Evolutionary conservation across 495 filamentous ascomycete genomes (phyloP).

Genomic region (Pseudevernia furfuracea): DNA sequence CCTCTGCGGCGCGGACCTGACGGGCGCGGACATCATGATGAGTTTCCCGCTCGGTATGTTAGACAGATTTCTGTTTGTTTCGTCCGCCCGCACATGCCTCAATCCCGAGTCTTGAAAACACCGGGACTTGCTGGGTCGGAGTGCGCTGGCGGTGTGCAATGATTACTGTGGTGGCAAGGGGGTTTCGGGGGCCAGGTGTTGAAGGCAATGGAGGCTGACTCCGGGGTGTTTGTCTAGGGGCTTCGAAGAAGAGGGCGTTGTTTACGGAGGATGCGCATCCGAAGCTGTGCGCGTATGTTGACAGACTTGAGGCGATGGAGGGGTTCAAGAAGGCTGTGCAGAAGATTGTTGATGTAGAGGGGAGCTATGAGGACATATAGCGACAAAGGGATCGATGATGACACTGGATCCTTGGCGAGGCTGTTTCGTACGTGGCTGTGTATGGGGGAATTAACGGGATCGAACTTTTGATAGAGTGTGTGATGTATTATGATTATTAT

Average conservation of each 20-base stretch:
- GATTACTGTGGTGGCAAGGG: no score
- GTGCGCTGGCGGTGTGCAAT: no score
- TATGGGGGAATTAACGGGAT: no score
- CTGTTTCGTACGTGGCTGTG: no score
- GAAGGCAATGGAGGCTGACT: no score
- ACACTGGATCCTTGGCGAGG: neutral
- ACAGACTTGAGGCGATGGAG: slow-evolving; percentile 51
- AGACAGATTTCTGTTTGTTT: no score
- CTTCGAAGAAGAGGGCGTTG: slow-evolving; percentile 36
- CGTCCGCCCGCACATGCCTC: no score
- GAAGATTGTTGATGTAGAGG: slow-evolving; percentile 56
- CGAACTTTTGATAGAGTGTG: no score
- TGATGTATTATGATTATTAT: no score
- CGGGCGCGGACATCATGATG: slow-evolving; percentile 74
- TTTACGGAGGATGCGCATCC: slow-evolving; percentile 52
- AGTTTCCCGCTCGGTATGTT: slow-evolving; percentile 57
- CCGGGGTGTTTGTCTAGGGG: slow-evolving; percentile 12
- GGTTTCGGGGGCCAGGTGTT: no score
- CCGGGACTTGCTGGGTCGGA: no score
- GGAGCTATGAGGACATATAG: slow-evolving; percentile 24
- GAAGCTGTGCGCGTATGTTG: slow-evolving; percentile 53
- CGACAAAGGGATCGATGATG: neutral
- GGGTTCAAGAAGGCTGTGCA: slow-evolving; percentile 54
- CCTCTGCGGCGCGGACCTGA: slow-evolving; percentile 64
- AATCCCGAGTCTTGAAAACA: no score